phyloP scores from a whole-genome alignment of 2,329 filamentous ascomycete species.

The Ascocoryne sarcoides region DNA sequence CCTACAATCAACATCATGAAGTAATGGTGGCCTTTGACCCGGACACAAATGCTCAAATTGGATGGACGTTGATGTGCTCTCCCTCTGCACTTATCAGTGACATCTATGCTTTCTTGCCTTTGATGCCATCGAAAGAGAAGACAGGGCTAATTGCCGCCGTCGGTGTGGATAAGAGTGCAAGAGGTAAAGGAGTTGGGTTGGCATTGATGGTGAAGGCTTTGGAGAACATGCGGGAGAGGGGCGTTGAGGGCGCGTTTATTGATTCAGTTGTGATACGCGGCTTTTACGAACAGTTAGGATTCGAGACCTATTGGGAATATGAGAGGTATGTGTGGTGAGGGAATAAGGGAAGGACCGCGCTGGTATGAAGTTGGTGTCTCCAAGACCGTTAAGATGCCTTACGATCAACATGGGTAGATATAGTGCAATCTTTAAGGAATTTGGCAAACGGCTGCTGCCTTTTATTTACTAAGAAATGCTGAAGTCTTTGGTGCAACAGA shows the following conservation, averaged over 20 bases:
- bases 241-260: constrained; percentile 35
- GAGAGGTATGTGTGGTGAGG: constrained; percentile 20
- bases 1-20: constrained; percentile 30
- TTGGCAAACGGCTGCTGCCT: too few species aligned
- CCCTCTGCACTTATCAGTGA: constrained; percentile 27
- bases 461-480: too few species aligned
- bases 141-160: constrained; percentile 38
- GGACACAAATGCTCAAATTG: constrained; percentile 30
- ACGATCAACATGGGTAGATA: too few species aligned
- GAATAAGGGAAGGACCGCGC: too few species aligned
- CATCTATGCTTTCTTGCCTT: constrained; percentile 33
- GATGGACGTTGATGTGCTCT: constrained; percentile 37
- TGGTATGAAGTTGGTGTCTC: too few species aligned
- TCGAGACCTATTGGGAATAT: constrained; percentile 33
- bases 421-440: too few species aligned
- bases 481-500: too few species aligned
- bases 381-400: too few species aligned
- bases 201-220: constrained; percentile 35
- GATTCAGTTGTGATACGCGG: constrained; percentile 35
- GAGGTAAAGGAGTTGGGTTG: constrained; percentile 33
- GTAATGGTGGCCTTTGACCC: constrained; percentile 35
- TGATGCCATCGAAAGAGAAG: constrained; percentile 29
- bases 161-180: constrained; percentile 32
- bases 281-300: constrained; percentile 37
- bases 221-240: constrained; percentile 34